A percentile compares a stretch with the other conserved stretches of the same genome.
Conservation (phyloP, 208 protist species). For the Tritrichomonas musculus region DNA sequence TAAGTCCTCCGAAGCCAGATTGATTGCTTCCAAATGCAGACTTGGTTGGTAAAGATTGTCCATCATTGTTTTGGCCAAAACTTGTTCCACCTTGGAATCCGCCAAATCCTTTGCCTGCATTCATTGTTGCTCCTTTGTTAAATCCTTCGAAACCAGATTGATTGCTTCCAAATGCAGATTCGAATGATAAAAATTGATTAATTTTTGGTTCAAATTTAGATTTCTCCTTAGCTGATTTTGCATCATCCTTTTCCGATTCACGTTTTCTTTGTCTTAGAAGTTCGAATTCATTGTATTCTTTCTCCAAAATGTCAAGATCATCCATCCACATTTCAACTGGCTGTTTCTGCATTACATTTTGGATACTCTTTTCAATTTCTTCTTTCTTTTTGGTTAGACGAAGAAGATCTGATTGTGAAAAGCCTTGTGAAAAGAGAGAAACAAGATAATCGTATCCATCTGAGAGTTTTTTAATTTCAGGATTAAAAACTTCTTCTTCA, state of each 20-base stretch:
- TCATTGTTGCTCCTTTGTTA: too few species aligned
- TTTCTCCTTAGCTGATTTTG: neutral
- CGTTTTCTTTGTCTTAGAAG: neutral
- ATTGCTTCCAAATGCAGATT: too few species aligned
- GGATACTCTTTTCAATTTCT: conserved; percentile 63
- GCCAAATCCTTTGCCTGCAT: too few species aligned
- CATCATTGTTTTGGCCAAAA: too few species aligned
- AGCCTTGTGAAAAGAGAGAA: conserved; percentile 84
- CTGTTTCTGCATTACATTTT: conserved; percentile 61
- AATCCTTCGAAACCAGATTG: too few species aligned
- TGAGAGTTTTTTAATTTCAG: neutral
- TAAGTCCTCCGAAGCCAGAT: too few species aligned
- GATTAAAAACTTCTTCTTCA: conserved; percentile 22
- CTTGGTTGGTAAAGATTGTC: too few species aligned
- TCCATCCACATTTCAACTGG: conserved; percentile 54
- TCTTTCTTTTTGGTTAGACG: conserved; percentile 69
- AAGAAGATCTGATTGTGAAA: conserved; percentile 87
- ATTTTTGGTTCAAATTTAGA: neutral
- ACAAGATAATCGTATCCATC: conserved; percentile 95
- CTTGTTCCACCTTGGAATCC: too few species aligned
- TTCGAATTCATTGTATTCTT: conserved; percentile 3
- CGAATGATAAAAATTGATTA: too few species aligned
- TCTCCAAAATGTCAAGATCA: conserved; percentile 51
- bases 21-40: too few species aligned
- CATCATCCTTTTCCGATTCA: neutral